Percentiles rank a stretch among this genome's conserved stretches.
These are phyloP conservation scores for Brettanomyces naardenensis DNA, from an alignment of 805 yeast genomes.

Conservation along the genomic window DNA sequence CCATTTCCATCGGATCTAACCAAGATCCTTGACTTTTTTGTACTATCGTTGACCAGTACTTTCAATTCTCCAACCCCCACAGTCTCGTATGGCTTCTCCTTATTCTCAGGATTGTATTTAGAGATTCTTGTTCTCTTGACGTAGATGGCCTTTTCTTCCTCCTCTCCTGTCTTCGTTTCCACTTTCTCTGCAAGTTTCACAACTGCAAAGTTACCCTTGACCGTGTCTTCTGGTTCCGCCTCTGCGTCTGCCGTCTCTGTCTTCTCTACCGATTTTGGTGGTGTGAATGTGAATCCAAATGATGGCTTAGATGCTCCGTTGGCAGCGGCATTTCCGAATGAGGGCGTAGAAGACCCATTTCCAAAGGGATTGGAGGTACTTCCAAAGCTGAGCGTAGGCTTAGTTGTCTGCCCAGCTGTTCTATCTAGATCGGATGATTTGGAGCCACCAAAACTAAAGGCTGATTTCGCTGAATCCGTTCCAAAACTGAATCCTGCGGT, in stretches of 20 bases:
- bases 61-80: conserved; percentile 82
- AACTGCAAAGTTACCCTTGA: conserved; percentile 40
- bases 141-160: conserved; percentile 57
- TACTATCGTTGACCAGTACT: conserved; percentile 52
- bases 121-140: conserved; percentile 67
- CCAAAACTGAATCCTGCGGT: not conserved
- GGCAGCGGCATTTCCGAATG: conserved; percentile 14
- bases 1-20: conserved; percentile 87
- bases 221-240: conserved; percentile 30
- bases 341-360: no score
- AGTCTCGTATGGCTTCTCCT: conserved; percentile 41
- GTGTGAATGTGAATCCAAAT: conserved; percentile 17
- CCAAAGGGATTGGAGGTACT: no score
- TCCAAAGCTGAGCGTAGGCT: no score
- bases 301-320: conserved; percentile 9
- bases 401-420: no score
- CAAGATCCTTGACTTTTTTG: conserved; percentile 60
- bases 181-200: conserved; percentile 42
- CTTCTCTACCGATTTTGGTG: conserved; percentile 12
- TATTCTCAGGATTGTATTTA: conserved; percentile 45
- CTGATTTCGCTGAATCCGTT: conserved; percentile 7
- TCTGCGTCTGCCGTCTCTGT: conserved; percentile 4
- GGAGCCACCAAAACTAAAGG: conserved; percentile 7
- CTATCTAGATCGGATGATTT: not conserved
- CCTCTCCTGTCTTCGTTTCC: conserved; percentile 73